Conservation (phyloP, 805 yeast species). For the Ogataea haglerorum region DNA sequence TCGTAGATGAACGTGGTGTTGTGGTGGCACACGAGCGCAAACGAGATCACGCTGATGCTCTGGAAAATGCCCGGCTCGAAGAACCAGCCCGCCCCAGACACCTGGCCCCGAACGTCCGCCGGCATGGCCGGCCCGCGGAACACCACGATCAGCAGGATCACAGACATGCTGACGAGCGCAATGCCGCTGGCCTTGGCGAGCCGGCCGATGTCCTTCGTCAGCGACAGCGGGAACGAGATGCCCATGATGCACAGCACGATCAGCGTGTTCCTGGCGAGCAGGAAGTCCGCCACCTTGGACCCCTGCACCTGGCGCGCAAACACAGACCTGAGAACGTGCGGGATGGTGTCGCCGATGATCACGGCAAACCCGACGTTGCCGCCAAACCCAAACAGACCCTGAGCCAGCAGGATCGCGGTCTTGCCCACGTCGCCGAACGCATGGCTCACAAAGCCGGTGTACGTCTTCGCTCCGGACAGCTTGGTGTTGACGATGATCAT, state of each 20-base stretch:
- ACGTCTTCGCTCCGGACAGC: slow-evolving; percentile 69
- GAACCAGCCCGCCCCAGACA: slow-evolving; percentile 45
- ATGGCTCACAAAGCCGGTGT: slow-evolving; percentile 78
- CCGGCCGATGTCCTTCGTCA: slow-evolving; percentile 76
- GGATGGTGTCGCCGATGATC: slow-evolving; percentile 92
- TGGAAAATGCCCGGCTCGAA: slow-evolving; percentile 70
- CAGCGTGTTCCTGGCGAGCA: slow-evolving; percentile 65
- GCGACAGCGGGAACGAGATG: slow-evolving; percentile 78
- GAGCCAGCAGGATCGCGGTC: slow-evolving; percentile 63
- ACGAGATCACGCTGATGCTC: slow-evolving; percentile 90
- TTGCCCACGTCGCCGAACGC: slow-evolving; percentile 78
- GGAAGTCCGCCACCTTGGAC: slow-evolving; percentile 42
- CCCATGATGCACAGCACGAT: slow-evolving; percentile 66
- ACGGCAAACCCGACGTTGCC: slow-evolving; percentile 93
- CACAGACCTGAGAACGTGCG: slow-evolving; percentile 75
- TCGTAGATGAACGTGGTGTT: slow-evolving; percentile 88
- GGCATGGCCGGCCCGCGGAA: slow-evolving; percentile 66
- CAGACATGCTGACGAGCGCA: slow-evolving; percentile 79
- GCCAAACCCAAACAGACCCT: slow-evolving; percentile 89
- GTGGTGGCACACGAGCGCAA: slow-evolving; percentile 95
- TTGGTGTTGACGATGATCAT: slow-evolving; percentile 80
- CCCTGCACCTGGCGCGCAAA: slow-evolving; percentile 44
- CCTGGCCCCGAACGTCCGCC: slow-evolving; percentile 43
- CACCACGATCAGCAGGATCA: slow-evolving; percentile 72
- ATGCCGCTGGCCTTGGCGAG: slow-evolving; percentile 84